A percentile compares a stretch with the other conserved stretches of the same genome.
Conservation (phyloP, 352 stramenopile species). For the Globisporangium viniferum region DNA sequence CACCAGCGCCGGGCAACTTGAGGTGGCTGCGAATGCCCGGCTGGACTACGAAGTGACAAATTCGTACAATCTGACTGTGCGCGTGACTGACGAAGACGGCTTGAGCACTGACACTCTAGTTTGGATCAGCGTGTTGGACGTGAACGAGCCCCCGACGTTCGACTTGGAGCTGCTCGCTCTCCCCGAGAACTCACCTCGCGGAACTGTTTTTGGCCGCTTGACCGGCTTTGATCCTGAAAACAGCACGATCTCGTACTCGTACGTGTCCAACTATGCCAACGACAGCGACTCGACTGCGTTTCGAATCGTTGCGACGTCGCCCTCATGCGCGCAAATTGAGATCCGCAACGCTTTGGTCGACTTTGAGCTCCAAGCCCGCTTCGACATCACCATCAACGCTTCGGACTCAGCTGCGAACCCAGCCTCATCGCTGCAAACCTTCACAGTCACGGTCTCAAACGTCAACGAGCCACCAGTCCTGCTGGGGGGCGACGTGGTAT, state of each 20-base stretch:
- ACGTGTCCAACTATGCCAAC: constrained; percentile 24
- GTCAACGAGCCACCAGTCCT: constrained; percentile 30
- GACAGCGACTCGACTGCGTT: constrained; percentile 28
- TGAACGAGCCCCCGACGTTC: constrained; percentile 32
- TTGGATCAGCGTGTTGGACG: constrained; percentile 22
- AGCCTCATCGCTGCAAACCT: constrained; percentile 16
- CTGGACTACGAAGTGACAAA: constrained; percentile 17
- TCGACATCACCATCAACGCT: constrained; percentile 39
- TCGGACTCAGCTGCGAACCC: constrained; percentile 27
- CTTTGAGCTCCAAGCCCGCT: constrained; percentile 33
- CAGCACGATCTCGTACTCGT: constrained; percentile 34
- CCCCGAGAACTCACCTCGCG: constrained; percentile 37
- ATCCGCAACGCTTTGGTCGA: constrained; percentile 31
- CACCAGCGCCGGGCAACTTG: constrained; percentile 5
- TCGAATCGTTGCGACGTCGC: constrained; percentile 31
- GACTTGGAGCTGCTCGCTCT: constrained; percentile 16
- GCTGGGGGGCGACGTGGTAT: neutral
- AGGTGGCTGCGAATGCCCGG: constrained; percentile 2
- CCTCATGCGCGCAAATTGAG: constrained; percentile 41
- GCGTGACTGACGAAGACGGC: constrained; percentile 21
- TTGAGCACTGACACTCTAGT: constrained; percentile 15
- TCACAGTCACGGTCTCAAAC: constrained; percentile 21
- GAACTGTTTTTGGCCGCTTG: constrained; percentile 37
- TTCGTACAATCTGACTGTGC: constrained; percentile 20
- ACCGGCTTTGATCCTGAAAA: constrained; percentile 51